Conservation (phyloP, 306 rosid species). For the Vicia faba region DNA sequence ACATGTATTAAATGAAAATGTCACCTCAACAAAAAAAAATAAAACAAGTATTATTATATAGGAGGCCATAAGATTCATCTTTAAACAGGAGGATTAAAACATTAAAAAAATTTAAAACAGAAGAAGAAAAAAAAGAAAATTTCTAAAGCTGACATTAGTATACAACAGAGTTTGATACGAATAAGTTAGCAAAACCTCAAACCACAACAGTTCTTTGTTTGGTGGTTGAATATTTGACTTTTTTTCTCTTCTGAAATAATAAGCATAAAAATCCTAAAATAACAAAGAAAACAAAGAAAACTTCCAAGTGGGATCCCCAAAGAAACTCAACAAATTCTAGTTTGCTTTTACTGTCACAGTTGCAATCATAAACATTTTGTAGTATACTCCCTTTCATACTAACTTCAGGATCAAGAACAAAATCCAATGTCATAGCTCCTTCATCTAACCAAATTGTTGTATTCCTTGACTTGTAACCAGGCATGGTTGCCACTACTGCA, state of each 20-base stretch:
- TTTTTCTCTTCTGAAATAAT: slow-evolving; percentile 58
- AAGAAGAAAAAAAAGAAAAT: not conserved
- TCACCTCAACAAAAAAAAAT: too few species aligned
- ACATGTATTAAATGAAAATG: too few species aligned
- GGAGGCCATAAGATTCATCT: too few species aligned
- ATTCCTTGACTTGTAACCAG: slow-evolving; percentile 78
- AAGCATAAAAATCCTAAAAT: slow-evolving; percentile 61
- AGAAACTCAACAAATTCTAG: slow-evolving; percentile 46
- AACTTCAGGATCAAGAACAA: slow-evolving; percentile 75
- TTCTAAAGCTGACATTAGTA: slow-evolving; percentile 29
- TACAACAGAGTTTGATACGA: slow-evolving; percentile 42
- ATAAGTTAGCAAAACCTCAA: slow-evolving; percentile 24
- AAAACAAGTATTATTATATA: too few species aligned
- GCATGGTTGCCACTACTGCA: slow-evolving; percentile 72
- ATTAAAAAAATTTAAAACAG: too few species aligned
- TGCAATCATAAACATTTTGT: slow-evolving; percentile 55
- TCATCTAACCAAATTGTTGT: slow-evolving; percentile 75
- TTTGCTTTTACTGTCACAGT: slow-evolving; percentile 46
- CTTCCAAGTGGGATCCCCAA: slow-evolving; percentile 56
- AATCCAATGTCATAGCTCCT: slow-evolving; percentile 70
- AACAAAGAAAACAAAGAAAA: slow-evolving; percentile 52
- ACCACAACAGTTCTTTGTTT: slow-evolving; percentile 53
- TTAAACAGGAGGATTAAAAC: too few species aligned
- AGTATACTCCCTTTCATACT: slow-evolving; percentile 42
- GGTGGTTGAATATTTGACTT: slow-evolving; percentile 48